Evolutionary conservation across 805 yeast genomes (phyloP).

Genomic region (Zygosaccharomyces bailii): DNA sequence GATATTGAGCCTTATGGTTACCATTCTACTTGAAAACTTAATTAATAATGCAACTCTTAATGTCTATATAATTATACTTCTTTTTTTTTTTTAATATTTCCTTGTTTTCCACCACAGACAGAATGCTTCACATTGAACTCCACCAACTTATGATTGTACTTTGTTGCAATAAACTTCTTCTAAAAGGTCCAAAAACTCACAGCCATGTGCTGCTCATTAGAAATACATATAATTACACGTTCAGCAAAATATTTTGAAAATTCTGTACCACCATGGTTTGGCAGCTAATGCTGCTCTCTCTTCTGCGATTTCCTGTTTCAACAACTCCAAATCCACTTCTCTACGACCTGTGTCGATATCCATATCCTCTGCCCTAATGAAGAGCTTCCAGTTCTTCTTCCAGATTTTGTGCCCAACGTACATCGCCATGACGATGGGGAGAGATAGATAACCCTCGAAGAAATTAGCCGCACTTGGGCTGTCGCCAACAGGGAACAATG

Average conservation of each 20-base stretch:
- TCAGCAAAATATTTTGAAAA: conserved; percentile 48
- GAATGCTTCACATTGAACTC: too few species aligned
- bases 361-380: conserved; percentile 46
- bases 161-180: not conserved
- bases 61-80: too few species aligned
- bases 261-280: conserved; percentile 48
- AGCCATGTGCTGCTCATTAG: not conserved
- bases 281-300: conserved; percentile 43
- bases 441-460: conserved; percentile 63
- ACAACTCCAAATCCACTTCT: conserved; percentile 50
- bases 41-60: too few species aligned
- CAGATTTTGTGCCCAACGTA: conserved; percentile 58
- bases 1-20: too few species aligned
- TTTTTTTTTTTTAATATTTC: too few species aligned
- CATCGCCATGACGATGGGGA: conserved; percentile 57
- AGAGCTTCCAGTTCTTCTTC: conserved; percentile 41
- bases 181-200: not conserved
- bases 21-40: too few species aligned
- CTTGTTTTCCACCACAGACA: too few species aligned
- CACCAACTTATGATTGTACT: not conserved
- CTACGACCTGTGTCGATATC: conserved; percentile 65
- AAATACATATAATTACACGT: conserved; percentile 4
- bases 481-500: conserved; percentile 62
- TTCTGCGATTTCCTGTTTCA: conserved; percentile 51
- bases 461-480: conserved; percentile 53